phyloP scores from a whole-genome alignment of 768 basidiomycete genomes.

The Rubroboletus satanas region DNA sequence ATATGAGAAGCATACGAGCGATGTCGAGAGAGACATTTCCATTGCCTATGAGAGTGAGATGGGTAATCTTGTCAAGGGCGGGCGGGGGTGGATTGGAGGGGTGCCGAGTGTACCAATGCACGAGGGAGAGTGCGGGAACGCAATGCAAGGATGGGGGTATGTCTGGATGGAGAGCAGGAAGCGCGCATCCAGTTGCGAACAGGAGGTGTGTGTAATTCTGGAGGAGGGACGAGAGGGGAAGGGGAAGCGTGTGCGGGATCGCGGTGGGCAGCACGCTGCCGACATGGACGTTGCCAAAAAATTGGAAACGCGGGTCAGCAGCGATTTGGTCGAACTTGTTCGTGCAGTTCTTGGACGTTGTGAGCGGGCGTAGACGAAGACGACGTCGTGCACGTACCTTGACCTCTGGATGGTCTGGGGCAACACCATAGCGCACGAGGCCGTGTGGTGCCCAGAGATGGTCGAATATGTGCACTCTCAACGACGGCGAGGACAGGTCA shows the following conservation, averaged over 20 bases:
- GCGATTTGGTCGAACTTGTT: constrained; percentile 89
- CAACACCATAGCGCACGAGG: constrained; percentile 92
- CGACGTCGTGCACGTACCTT: constrained; percentile 48
- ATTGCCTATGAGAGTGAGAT: constrained; percentile 86
- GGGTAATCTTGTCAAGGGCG: constrained; percentile 57
- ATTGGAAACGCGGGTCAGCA: constrained; percentile 73
- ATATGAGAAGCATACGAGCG: constrained; percentile 82
- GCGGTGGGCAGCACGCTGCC: constrained; percentile 32
- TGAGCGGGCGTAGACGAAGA: constrained; percentile 10
- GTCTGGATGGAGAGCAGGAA: constrained; percentile 55
- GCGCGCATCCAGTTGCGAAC: constrained; percentile 80
- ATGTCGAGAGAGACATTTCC: constrained; percentile 95
- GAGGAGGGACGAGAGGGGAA: constrained; percentile 61
- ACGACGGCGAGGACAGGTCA: constrained; percentile 30
- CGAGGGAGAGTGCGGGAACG: constrained; percentile 74
- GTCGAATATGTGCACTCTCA: constrained; percentile 85
- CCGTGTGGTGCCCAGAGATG: constrained; percentile 93
- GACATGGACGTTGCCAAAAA: constrained; percentile 88
- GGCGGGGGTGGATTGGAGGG: constrained; percentile 64
- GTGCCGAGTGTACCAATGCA: constrained; percentile 96
- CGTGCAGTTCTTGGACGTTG: constrained; percentile 76
- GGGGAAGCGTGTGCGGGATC: constrained; percentile 49
- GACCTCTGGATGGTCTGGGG: constrained; percentile 98
- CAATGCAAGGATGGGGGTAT: constrained; percentile 48
- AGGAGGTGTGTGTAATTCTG: constrained; percentile 81